Conservation (phyloP, 208 protist species). For the Acanthamoeba lenticulata region DNA sequence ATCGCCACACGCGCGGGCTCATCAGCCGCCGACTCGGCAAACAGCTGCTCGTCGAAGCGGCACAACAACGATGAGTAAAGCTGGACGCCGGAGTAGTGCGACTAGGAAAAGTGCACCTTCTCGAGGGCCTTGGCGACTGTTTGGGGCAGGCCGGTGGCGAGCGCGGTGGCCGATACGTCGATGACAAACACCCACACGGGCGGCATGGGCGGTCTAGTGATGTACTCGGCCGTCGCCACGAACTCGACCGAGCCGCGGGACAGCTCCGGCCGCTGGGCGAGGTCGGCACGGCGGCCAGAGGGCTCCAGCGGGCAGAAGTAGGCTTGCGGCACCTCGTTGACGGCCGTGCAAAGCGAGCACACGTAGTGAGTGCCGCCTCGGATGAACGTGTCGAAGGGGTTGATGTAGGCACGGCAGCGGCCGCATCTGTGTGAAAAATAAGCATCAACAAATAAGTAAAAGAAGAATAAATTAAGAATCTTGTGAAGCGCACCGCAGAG, state of each 20-base stretch:
- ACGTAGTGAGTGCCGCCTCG: slow-evolving; percentile 93
- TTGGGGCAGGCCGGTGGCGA: slow-evolving; percentile 16
- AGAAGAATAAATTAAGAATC: not conserved
- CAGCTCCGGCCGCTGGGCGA: slow-evolving; percentile 68
- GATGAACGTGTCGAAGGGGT: slow-evolving; percentile 96
- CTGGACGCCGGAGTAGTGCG: too few relatives aligned
- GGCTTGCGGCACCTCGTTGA: slow-evolving; percentile 88
- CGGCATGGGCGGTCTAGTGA: slow-evolving; percentile 89
- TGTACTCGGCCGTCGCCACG: slow-evolving; percentile 95
- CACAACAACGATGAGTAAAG: not conserved
- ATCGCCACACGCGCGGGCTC: slow-evolving; percentile 68
- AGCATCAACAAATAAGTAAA: not conserved
- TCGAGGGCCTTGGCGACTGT: slow-evolving; percentile 28
- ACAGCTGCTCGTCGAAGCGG: not conserved
- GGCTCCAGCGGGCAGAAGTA: slow-evolving; percentile 64
- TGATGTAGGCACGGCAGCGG: slow-evolving; percentile 96
- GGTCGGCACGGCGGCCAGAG: slow-evolving; percentile 22
- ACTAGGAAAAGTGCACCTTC: too few relatives aligned
- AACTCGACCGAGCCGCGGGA: slow-evolving; percentile 91
- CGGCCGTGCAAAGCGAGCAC: slow-evolving; percentile 94
- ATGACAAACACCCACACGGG: slow-evolving; percentile 94
- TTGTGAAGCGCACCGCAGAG: not conserved
- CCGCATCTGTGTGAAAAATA: slow-evolving; percentile 79
- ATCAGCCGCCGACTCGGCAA: not conserved
- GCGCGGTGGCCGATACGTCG: slow-evolving; percentile 90